These are phyloP conservation scores for Lagerstroemia speciosa DNA, from an alignment of 345 rosid genomes.

Conservation along the genomic window DNA sequence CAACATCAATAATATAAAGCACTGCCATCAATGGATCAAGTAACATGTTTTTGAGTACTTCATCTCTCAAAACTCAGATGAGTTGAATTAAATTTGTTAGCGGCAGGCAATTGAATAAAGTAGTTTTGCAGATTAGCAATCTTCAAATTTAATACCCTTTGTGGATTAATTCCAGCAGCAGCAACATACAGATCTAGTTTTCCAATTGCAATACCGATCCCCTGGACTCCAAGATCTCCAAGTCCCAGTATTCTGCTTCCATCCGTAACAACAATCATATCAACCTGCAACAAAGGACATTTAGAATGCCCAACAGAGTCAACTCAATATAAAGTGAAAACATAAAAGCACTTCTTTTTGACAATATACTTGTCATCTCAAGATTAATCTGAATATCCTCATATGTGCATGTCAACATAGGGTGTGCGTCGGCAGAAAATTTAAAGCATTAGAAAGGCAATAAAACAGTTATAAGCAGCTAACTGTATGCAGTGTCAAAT, in stretches of 20 bases:
- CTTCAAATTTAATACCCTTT: slow-evolving; percentile 46
- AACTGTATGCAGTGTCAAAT: slow-evolving; percentile 3
- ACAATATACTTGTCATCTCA: not conserved
- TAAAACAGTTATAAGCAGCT: not conserved
- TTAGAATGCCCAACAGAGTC: slow-evolving; percentile 2
- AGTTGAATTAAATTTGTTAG: not conserved
- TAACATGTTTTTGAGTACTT: not conserved
- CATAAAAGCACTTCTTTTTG: not conserved
- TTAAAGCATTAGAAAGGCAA: not conserved
- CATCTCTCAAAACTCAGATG: not conserved
- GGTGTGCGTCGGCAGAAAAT: not conserved
- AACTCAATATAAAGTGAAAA: not conserved
- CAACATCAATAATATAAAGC: not conserved
- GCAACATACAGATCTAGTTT: slow-evolving; percentile 96
- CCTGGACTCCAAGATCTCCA: slow-evolving; percentile 97
- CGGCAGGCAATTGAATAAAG: not conserved
- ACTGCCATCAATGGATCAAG: not conserved
- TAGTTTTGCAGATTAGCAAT: not conserved
- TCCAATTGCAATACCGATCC: slow-evolving; percentile 92
- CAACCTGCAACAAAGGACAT: slow-evolving; percentile 50
- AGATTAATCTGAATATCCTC: not conserved
- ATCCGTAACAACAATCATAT: slow-evolving; percentile 99
- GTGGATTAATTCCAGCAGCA: slow-evolving; percentile 99
- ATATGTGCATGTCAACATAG: not conserved
- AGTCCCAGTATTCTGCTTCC: slow-evolving; percentile 99